These are phyloP conservation scores for Letharia columbiana DNA, from an alignment of 495 filamentous ascomycete genomes.

Conservation along the genomic window DNA sequence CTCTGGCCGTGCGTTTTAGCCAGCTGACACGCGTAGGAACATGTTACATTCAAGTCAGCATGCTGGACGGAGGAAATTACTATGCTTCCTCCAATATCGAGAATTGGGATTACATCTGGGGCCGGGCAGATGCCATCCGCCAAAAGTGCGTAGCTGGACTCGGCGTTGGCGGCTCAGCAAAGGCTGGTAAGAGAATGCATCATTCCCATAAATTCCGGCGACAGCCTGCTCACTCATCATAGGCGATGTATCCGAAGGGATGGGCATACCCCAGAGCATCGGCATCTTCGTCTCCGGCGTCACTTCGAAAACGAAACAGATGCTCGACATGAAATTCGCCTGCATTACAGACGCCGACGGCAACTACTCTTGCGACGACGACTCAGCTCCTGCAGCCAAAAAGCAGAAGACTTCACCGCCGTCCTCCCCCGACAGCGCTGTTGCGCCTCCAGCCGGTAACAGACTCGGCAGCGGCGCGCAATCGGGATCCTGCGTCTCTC, in stretches of 20 bases:
- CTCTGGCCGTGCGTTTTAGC: background rate
- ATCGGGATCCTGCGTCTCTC: background rate
- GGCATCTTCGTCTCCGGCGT: background rate
- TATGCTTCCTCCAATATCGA: background rate
- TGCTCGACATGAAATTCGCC: background rate
- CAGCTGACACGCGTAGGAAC: background rate
- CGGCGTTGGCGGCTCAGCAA: background rate
- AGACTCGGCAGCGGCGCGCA: background rate
- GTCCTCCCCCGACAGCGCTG: background rate
- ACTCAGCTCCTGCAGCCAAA: background rate
- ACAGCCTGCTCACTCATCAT: background rate
- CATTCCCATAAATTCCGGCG: background rate
- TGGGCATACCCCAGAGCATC: background rate
- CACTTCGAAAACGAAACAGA: background rate
- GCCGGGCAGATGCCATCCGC: background rate
- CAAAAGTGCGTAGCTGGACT: background rate
- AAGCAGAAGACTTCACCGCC: background rate
- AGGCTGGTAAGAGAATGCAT: background rate
- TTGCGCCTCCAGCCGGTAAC: background rate
- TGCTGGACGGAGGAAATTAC: background rate
- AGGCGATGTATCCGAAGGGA: background rate
- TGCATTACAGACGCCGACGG: background rate
- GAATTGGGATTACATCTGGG: background rate
- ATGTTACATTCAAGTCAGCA: slow-evolving; percentile 1
- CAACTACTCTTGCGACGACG: background rate